A percentile compares a stretch with the other conserved stretches of the same genome.
Evolutionary conservation across 208 protist species (phyloP).

Genomic region (Leishmania tarentolae): DNA sequence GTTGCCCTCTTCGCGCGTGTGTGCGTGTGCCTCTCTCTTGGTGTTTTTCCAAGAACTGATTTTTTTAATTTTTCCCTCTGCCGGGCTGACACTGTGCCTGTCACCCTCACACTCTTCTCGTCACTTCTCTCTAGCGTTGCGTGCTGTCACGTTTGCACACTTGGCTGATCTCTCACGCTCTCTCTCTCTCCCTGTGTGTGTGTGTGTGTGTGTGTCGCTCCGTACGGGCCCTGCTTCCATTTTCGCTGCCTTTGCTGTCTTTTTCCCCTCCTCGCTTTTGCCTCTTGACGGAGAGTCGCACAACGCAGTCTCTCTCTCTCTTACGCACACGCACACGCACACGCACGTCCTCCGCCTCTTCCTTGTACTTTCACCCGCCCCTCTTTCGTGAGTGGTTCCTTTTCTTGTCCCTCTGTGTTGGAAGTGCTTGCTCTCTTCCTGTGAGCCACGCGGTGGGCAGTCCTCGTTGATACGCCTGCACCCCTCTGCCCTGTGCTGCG

Average conservation of each 20-base stretch:
- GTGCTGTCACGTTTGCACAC: background rate
- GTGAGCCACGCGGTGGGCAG: background rate
- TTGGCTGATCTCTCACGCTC: background rate
- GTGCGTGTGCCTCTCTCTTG: background rate
- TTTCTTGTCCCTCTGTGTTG: background rate
- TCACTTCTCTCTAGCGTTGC: background rate
- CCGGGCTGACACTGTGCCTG: background rate
- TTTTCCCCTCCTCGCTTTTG: background rate
- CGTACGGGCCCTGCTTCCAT: background rate
- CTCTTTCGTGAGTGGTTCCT: background rate
- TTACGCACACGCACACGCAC: background rate
- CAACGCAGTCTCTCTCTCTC: background rate
- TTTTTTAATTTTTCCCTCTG: background rate
- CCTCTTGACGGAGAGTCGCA: background rate
- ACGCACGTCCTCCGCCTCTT: background rate
- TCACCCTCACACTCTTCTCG: background rate
- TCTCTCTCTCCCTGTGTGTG: background rate
- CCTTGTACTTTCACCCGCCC: background rate
- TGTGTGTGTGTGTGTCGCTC: background rate
- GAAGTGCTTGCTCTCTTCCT: background rate
- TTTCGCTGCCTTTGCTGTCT: background rate
- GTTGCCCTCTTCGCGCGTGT: background rate
- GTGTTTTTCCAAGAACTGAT: background rate
- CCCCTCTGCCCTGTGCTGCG: background rate
- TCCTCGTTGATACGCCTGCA: background rate